A percentile compares a stretch with the other conserved stretches of the same genome.
These are phyloP conservation scores for Tuber microsphaerosporum DNA, from an alignment of 495 filamentous ascomycete genomes.

Conservation along the genomic window DNA sequence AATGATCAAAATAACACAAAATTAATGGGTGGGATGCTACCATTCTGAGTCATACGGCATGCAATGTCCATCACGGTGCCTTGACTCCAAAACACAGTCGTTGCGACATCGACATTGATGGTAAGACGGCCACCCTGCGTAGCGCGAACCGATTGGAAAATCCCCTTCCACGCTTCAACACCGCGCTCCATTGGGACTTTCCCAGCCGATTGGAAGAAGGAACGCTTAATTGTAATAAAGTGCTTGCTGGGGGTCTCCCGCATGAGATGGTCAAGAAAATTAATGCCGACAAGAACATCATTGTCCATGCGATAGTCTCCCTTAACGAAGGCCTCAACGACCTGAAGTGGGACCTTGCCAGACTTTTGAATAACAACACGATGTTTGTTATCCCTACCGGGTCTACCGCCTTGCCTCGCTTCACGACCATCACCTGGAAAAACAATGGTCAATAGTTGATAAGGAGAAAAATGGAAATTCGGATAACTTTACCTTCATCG, in stretches of 20 bases:
- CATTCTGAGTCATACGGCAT: constrained; percentile 18
- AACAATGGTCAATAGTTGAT: neutral
- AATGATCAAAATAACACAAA: constrained; percentile 1
- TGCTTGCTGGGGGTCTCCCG: constrained; percentile 63
- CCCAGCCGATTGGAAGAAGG: constrained; percentile 57
- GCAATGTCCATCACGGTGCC: constrained; percentile 42
- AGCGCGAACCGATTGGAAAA: constrained; percentile 67
- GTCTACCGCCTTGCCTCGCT: constrained; percentile 33
- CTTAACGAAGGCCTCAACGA: constrained; percentile 59
- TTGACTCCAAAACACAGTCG: constrained; percentile 64
- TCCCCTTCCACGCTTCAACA: constrained; percentile 73
- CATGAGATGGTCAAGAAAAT: constrained; percentile 82
- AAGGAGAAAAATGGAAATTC: neutral
- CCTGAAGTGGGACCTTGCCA: constrained; percentile 55
- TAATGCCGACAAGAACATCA: constrained; percentile 67
- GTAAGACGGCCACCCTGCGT: constrained; percentile 52
- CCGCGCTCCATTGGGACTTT: constrained; percentile 49
- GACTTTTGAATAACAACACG: constrained; percentile 54
- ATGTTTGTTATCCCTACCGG: constrained; percentile 47
- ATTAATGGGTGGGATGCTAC: constrained; percentile 13
- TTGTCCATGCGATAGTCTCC: constrained; percentile 55
- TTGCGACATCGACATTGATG: constrained; percentile 77
- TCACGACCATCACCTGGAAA: neutral
- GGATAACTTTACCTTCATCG: constrained; percentile 44
- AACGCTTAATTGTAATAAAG: constrained; percentile 64